A percentile compares a stretch with the other conserved stretches of the same genome.
These are phyloP conservation scores for Termitomyces sp. DNA, from an alignment of 768 basidiomycete species.

Conservation along the genomic window DNA sequence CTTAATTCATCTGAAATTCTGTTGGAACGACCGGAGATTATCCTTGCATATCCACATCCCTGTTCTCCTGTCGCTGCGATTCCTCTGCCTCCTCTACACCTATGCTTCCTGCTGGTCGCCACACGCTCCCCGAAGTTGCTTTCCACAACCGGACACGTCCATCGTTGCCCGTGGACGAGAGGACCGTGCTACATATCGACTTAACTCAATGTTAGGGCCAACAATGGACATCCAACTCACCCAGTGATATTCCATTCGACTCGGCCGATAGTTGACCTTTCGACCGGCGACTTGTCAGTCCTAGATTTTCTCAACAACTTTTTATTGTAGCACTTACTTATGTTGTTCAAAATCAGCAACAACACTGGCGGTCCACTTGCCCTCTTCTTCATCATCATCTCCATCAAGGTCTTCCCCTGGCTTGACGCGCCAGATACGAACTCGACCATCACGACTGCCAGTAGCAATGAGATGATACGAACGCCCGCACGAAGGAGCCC, in stretches of 20 bases:
- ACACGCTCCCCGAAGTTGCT: constrained; percentile 75
- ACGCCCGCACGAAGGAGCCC: constrained; percentile 92
- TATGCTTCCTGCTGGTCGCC: constrained; percentile 78
- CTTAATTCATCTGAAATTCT: background rate
- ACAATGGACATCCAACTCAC: constrained; percentile 28
- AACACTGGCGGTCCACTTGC: constrained; percentile 65
- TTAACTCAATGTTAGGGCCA: background rate
- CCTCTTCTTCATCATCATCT: constrained; percentile 38
- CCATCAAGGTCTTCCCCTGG: constrained; percentile 44
- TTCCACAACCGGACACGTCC: constrained; percentile 83
- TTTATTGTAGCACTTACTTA: constrained; percentile 36
- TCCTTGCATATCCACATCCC: constrained; percentile 38
- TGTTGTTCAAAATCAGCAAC: constrained; percentile 89
- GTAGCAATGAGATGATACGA: constrained; percentile 94
- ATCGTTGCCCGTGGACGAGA: constrained; percentile 82
- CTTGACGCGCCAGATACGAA: constrained; percentile 84
- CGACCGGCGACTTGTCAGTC: background rate
- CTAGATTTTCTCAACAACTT: background rate
- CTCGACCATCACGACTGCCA: constrained; percentile 80
- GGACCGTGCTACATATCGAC: constrained; percentile 53
- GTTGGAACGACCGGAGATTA: constrained; percentile 5
- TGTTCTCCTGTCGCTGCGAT: constrained; percentile 22
- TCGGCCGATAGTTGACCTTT: constrained; percentile 66
- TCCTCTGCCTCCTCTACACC: constrained; percentile 69
- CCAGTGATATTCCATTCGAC: constrained; percentile 96